Conservation (phyloP, 768 basidiomycete species). For the Udeniomyces megalosporus region DNA sequence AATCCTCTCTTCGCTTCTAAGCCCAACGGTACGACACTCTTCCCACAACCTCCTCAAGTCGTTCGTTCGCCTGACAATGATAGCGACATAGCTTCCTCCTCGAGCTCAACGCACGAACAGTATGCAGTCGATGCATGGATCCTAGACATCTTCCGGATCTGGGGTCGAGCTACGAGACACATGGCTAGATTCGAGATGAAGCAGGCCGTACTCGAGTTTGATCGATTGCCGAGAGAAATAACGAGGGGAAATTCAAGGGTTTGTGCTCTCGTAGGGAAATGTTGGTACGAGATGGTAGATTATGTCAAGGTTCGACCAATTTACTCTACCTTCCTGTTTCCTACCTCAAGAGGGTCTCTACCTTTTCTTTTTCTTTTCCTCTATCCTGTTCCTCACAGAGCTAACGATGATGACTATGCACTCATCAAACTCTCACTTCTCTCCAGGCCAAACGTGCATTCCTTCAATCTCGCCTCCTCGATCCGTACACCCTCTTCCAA, state of each 20-base stretch:
- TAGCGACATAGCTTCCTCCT: too few species aligned
- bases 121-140: constrained; percentile 69
- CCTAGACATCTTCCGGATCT: constrained; percentile 61
- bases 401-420: too few species aligned
- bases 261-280: constrained; percentile 65
- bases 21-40: too few species aligned
- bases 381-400: too few species aligned
- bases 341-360: neutral
- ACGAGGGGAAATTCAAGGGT: constrained; percentile 57
- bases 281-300: constrained; percentile 76
- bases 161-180: constrained; percentile 61
- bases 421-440: neutral
- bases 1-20: too few species aligned
- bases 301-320: constrained; percentile 59
- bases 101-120: constrained; percentile 44
- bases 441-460: constrained; percentile 77
- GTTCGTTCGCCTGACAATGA: too few species aligned
- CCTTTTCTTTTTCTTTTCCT: neutral
- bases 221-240: constrained; percentile 54
- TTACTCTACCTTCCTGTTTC: neutral
- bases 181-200: constrained; percentile 61
- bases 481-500: constrained; percentile 78
- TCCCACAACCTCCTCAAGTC: too few species aligned
- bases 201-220: constrained; percentile 57
- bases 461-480: constrained; percentile 56